Evolutionary conservation across 495 filamentous ascomycete species (phyloP).

Genomic region (Chaetomium tenue): DNA sequence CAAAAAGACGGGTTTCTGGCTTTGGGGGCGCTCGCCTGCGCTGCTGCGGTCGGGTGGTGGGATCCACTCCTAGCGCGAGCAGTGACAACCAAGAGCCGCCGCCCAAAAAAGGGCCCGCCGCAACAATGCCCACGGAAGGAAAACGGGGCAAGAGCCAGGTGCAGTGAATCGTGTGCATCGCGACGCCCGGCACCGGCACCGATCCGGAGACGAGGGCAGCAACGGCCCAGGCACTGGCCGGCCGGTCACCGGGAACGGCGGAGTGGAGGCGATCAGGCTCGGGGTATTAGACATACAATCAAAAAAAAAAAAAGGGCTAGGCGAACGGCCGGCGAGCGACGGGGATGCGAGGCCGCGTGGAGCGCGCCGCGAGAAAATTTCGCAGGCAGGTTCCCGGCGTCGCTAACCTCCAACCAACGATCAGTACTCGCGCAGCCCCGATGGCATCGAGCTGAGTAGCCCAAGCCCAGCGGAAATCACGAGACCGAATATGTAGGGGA

Average conservation of each 20-base stretch:
- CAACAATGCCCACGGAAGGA: conserved; percentile 7
- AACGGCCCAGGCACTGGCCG: conserved; percentile 20
- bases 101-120: neutral
- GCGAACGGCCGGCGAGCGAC: conserved; percentile 14
- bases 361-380: conserved; percentile 38
- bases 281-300: conserved; percentile 21
- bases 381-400: conserved; percentile 29
- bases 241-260: conserved; percentile 21
- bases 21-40: conserved; percentile 25
- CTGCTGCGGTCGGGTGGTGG: conserved; percentile 26
- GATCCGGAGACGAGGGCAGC: conserved; percentile 17
- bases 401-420: conserved; percentile 27
- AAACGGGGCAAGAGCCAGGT: neutral
- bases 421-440: conserved; percentile 31
- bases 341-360: conserved; percentile 25
- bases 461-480: conserved; percentile 31
- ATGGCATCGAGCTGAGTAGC: conserved; percentile 28
- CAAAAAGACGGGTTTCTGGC: conserved; percentile 33
- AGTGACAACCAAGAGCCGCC: neutral
- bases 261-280: conserved; percentile 35
- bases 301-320: conserved; percentile 18
- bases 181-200: conserved; percentile 12
- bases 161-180: neutral
- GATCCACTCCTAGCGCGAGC: conserved; percentile 28
- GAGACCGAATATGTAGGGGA: conserved; percentile 31